These are phyloP conservation scores for Populus davidiana DNA, from an alignment of 345 rosid species.

Conservation along the genomic window DNA sequence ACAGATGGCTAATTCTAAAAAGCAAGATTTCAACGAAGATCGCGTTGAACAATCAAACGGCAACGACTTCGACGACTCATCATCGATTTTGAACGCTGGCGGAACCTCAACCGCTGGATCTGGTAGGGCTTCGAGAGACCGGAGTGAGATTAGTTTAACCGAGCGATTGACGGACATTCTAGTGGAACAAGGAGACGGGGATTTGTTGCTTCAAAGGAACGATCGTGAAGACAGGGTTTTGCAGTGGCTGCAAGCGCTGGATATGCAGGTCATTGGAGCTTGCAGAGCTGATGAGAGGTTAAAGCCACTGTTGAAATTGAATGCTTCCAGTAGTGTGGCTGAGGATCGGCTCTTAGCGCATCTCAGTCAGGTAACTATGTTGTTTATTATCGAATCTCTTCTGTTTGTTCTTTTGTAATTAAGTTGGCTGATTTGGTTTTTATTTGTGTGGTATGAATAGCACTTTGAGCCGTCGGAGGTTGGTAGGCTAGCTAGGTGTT, in stretches of 20 bases:
- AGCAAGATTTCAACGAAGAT: constrained; percentile 40
- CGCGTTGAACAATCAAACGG: constrained; percentile 33
- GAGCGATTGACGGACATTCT: constrained; percentile 59
- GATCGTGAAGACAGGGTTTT: constrained; percentile 72
- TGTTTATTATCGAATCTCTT: neutral
- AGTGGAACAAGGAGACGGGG: constrained; percentile 52
- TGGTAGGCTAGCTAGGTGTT: constrained; percentile 88
- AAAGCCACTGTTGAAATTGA: constrained; percentile 82
- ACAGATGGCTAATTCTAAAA: constrained; percentile 53
- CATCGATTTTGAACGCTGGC: constrained; percentile 30
- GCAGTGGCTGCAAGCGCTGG: constrained; percentile 89
- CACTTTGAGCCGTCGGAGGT: constrained; percentile 91
- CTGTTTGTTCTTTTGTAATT: neutral
- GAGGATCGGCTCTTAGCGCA: constrained; percentile 80
- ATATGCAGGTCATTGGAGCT: constrained; percentile 88
- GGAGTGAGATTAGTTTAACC: constrained; percentile 39
- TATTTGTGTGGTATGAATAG: constrained; percentile 31
- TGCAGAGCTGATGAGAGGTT: constrained; percentile 96
- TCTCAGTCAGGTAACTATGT: constrained; percentile 66
- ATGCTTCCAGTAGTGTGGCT: constrained; percentile 55
- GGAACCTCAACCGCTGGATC: constrained; percentile 44
- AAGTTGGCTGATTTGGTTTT: neutral
- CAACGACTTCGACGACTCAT: constrained; percentile 34
- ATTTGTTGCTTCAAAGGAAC: constrained; percentile 56
- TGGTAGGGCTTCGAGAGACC: constrained; percentile 22